Conservation (phyloP, 1,284 basidiomycete species). For the Ganoderma lingzhi region DNA sequence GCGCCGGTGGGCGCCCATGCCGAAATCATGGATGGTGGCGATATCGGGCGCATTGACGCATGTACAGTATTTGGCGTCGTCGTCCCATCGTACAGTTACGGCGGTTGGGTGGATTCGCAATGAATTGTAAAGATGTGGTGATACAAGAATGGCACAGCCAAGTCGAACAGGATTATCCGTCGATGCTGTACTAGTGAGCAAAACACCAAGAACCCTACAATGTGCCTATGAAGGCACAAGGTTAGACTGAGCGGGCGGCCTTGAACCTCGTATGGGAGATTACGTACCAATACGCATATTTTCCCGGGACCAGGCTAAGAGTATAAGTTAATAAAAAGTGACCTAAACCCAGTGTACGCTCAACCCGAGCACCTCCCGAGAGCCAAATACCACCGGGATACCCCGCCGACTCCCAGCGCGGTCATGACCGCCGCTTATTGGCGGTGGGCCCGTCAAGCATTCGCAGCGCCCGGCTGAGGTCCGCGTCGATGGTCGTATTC, state of each 20-base stretch:
- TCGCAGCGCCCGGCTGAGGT: conserved; percentile 39
- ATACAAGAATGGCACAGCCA: background rate
- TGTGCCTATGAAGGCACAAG: background rate
- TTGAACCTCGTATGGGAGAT: too few relatives aligned
- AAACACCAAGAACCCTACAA: background rate
- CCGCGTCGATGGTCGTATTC: conserved; percentile 45
- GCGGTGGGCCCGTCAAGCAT: conserved; percentile 34
- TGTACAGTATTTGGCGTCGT: background rate
- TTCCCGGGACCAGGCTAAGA: background rate
- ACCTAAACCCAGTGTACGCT: background rate
- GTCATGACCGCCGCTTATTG: background rate
- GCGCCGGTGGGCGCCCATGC: background rate
- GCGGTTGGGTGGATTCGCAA: background rate
- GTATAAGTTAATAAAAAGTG: background rate
- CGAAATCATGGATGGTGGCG: background rate
- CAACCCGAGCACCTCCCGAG: background rate
- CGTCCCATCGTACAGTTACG: background rate
- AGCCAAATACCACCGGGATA: background rate
- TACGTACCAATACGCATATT: background rate
- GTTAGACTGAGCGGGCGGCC: background rate
- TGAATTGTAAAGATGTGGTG: background rate
- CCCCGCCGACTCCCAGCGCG: too few relatives aligned
- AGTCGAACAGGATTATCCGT: background rate
- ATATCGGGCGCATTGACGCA: background rate
- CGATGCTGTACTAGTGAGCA: background rate